Evolutionary conservation across 176 grass and related monocot species (phyloP), one percentile per base, ranked within the genome.

Genomic region (Eleusine indica): DNA sequence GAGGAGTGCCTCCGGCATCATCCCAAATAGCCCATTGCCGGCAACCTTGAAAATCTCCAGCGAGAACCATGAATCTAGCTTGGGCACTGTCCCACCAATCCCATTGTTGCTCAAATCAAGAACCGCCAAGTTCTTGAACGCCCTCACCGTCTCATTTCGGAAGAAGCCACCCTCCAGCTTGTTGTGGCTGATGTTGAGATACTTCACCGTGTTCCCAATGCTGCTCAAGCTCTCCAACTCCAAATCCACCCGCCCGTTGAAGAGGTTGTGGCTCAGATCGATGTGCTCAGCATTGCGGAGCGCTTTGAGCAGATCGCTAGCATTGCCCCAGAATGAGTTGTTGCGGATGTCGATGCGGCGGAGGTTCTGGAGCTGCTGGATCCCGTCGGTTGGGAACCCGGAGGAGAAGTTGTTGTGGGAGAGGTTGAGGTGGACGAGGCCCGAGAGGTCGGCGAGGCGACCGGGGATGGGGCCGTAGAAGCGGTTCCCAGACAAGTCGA

Each of bases 181-280:
- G 85, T 99, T 99, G 74, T 90, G 66, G 84, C 97, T 96, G 74
- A 99, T 89, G 75, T 99, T 99, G 89, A 99, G 89, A 77, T 99
- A 96, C 88, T 87, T 91, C 9, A 88, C 91, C 6, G 97, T 99
- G 78, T 92, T 96, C 48, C 93, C 93, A 32, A 99, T 91, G 80
- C 70, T 93, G 62, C 88, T 64, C 53, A 99, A 69, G 77, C 58
- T 90, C 1, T 54, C 44, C 0, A 92, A 53, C 51, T 81, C 91
- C 41, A 99, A 82, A 64, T 85, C 69, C 76, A 99, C 70, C 10
- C 4, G 43, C 40, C 97, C 97, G 1, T 87, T 85, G 77, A 99
- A 99, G 43, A 46, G 78, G 84, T 99, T 99, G 89, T 77, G 76
- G 79, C 97, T 96, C 54, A 99, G 90, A 84, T 99, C 93, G 42